Percentiles rank a stretch among this genome's conserved stretches.
Evolutionary conservation across 1,284 basidiomycete species (phyloP).

Genomic region (Porogramme epimiltina): DNA sequence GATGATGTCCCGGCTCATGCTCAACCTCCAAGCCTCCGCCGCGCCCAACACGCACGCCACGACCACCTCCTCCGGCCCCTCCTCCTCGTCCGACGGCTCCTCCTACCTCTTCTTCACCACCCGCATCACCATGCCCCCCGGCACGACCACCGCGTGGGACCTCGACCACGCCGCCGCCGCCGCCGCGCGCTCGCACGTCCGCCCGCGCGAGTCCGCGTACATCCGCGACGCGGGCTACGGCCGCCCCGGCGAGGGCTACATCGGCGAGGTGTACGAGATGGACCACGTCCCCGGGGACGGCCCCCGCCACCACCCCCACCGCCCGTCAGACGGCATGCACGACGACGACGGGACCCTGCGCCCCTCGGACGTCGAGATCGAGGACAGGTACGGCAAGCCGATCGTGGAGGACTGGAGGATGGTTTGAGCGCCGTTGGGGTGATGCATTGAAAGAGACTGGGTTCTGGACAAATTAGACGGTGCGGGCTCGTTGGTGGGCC

Average conservation of each 20-base stretch:
- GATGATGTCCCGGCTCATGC: slow-evolving; percentile 41
- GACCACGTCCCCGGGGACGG: slow-evolving; percentile 1
- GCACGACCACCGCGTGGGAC: not conserved
- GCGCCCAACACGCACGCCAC: slow-evolving; percentile 4
- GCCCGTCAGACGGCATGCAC: no score
- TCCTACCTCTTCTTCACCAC: slow-evolving; percentile 31
- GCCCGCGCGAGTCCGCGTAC: slow-evolving; percentile 13
- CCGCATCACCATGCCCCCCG: slow-evolving; percentile 22
- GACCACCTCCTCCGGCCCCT: slow-evolving; percentile 9
- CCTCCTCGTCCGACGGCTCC: slow-evolving; percentile 17
- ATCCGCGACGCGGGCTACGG: slow-evolving; percentile 5
- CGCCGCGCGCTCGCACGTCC: not conserved
- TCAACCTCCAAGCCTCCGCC: slow-evolving; percentile 34
- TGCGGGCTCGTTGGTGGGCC: no score
- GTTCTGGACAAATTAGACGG: no score
- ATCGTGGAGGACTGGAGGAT: not conserved
- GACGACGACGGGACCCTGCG: no score
- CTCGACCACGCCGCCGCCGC: not conserved
- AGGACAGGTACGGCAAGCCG: not conserved
- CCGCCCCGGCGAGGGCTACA: slow-evolving; percentile 5
- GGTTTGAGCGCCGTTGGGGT: no score
- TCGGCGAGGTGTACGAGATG: slow-evolving; percentile 21
- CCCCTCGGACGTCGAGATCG: not conserved
- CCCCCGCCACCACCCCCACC: not conserved
- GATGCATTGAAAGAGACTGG: no score